Base-by-base conservation (phyloP, 1,284 basidiomycete species). In the Pterulicium gracile region DNA sequence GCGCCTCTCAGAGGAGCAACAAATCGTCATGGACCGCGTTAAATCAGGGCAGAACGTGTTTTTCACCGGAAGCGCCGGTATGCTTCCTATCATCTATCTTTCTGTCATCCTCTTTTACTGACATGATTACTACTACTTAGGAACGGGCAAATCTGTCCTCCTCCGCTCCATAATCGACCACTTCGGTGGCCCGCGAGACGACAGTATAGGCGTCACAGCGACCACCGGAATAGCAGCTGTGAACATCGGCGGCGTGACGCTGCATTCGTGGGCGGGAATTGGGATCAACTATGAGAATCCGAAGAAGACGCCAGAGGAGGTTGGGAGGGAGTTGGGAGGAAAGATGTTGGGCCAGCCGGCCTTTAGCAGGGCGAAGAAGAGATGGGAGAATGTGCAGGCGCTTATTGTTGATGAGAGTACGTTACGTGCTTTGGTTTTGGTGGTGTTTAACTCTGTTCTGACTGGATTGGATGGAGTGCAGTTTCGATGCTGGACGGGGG, bases 401-500 rank as follows among this genome's bases (percentile, higher is more conserved):
- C 27, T 19, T 3, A 17, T 3, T 44, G 20, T 23, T 20, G 24
- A n/a, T 7, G 17, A 35, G 18, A 3, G 2, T 4, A 17, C 42
- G 15, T 2, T 15, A 10, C 22, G 10, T 47, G 4, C 4, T 21
- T 48, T 43, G 39, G 40, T 24, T 34, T 14, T 43, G 44, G 43
- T 40, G 44, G 52, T 12, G 50, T 19, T 23, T 34, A 49, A 13
- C 18, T 4, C 42, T 20, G 17, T 7, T 20, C 13, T 42, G 43
- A 43, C 32, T 24, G 7, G 45, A 7, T 41, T 18, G 13, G 19
- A 41, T 18, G 18, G 13, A 12, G 1, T 32, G 3, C 50, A 88
- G 85, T 87, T 0, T 91, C 89, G 0, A 92, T 92, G 89, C 75
- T 92, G 0, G 87, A 91, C 51, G 87, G 79, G 0, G 69, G 75